Conservation (phyloP, 108 stramenopile species). For the Schizochytrium sp. region DNA sequence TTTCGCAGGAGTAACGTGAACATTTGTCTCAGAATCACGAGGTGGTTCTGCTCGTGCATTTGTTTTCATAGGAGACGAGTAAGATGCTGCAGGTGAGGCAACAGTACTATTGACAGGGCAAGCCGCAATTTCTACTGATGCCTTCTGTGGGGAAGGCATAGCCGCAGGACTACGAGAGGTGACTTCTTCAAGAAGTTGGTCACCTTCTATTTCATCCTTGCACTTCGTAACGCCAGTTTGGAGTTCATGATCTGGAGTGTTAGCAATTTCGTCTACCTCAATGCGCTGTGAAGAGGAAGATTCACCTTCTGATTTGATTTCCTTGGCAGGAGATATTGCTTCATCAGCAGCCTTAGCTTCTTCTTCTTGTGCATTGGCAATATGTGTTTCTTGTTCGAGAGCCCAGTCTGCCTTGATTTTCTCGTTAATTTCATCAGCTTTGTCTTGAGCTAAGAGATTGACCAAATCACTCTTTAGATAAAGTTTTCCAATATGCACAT, state of each 20-base stretch:
- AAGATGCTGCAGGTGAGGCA: background rate
- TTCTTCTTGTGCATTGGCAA: background rate
- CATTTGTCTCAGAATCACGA: background rate
- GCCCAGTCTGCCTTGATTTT: background rate
- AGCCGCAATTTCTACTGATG: too few relatives aligned
- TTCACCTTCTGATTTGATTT: background rate
- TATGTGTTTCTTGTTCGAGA: background rate
- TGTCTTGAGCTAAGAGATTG: background rate
- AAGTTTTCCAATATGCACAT: background rate
- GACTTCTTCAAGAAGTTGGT: too few relatives aligned
- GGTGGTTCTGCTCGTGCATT: background rate
- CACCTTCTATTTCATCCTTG: too few relatives aligned
- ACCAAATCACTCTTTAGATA: background rate
- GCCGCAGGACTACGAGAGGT: too few relatives aligned
- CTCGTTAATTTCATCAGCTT: background rate
- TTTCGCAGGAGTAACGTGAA: background rate
- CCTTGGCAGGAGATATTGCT: background rate
- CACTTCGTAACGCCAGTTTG: too few relatives aligned
- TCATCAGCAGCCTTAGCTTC: background rate
- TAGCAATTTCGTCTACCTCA: background rate
- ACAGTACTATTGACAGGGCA: background rate
- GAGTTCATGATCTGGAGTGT: background rate
- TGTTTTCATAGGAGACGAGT: background rate
- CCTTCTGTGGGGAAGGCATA: too few relatives aligned
- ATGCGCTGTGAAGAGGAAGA: background rate